phyloP scores from a whole-genome alignment of 192 early-diverging fungal species.

The Jimgerdemannia lactiflua region DNA sequence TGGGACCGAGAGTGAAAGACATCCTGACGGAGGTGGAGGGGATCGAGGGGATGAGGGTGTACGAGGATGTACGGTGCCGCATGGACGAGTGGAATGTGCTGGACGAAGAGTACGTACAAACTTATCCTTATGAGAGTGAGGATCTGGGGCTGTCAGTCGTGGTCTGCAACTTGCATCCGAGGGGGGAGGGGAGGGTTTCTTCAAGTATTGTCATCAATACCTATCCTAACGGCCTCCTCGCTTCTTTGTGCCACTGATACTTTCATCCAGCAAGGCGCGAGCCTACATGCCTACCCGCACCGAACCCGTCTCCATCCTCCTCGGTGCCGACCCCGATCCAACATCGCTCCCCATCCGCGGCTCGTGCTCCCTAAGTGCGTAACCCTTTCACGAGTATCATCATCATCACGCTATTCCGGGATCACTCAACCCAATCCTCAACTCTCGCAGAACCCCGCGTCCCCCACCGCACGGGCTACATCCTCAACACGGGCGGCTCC shows the following conservation, averaged over 20 bases:
- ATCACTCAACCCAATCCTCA: not conserved
- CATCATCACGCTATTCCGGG: too few species aligned
- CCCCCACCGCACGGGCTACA: conserved; percentile 18
- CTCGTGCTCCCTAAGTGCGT: not conserved
- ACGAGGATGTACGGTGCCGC: not conserved
- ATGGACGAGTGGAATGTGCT: conserved; percentile 1
- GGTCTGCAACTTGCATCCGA: not conserved
- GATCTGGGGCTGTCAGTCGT: not conserved
- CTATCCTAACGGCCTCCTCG: too few species aligned
- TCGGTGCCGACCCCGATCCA: not conserved
- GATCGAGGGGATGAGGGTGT: not conserved
- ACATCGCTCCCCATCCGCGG: not conserved
- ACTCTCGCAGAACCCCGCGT: not conserved
- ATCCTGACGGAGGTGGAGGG: not conserved
- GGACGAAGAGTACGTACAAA: not conserved
- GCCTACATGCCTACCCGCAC: not conserved
- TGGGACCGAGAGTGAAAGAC: not conserved
- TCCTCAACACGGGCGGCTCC: conserved; percentile 32
- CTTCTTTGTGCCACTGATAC: too few species aligned
- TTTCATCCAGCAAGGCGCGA: not conserved
- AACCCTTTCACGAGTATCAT: not conserved
- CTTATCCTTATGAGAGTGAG: too few species aligned
- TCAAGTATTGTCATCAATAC: not conserved
- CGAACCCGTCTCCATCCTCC: not conserved
- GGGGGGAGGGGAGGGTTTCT: not conserved